Evolutionary conservation across 345 rosid genomes (phyloP), one percentile per base, ranked within the genome.

Genomic region (Punica granatum): DNA sequence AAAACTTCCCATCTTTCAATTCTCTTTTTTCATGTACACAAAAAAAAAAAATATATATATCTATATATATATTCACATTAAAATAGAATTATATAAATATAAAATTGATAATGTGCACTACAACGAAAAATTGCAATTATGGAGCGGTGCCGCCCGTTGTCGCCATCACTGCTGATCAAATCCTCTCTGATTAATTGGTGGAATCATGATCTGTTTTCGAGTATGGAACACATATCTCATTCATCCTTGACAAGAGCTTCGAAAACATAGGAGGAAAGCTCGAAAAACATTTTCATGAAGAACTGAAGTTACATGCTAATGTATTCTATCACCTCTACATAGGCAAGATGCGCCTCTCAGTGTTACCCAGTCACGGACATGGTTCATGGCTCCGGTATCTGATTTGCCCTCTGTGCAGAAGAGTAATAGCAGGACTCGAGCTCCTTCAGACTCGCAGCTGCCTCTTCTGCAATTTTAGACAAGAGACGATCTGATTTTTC

Each of bases 401-500:
- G 73, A 64, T 66, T 28, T 60, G 71, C 71, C 75, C 86, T 87
- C 74, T 81, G 86, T 11, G 76, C 78, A 48, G 92, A 89, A 74
- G 96, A 88, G 72, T 85, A 91, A 75, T 86, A 91, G 71, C 85
- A 90, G 66, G 88, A 73, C 80, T 93, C 88, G 7, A 91, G 88
- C 74, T 89, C 91, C 81, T 87, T 87, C 49, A 94, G 95, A 73
- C 95, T 84, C 1, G 95, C 89, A n/a, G 92, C 90, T 25, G 96
- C 94, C 77, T 84, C 92, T 64, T 89, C 96, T 1, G 85, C 97
- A 16, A 86, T 78, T 71, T 85, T 79, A 61, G 91, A 93, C 63
- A 94, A 74, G 77, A 82, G 72, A 37, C 75, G 76, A 60, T 88
- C 92, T 0, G 92, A 78, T 79, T 78, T 85, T 63, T 85, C 95